Evolutionary conservation across 2,329 filamentous ascomycete genomes (phyloP).

Genomic region (Claviceps fusiformis): DNA sequence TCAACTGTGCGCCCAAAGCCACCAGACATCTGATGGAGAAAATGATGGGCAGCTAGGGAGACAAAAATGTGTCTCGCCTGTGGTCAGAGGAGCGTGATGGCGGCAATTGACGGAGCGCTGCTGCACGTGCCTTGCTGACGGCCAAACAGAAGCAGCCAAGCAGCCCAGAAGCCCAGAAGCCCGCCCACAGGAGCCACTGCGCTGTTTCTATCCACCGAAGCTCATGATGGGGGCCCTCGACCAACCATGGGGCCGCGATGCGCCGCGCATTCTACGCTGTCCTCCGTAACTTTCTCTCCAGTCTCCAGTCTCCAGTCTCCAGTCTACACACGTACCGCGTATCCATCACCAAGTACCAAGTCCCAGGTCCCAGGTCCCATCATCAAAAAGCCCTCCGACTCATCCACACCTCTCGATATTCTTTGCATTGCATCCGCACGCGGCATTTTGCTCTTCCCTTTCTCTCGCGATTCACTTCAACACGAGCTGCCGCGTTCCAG

Average conservation of each 20-base stretch:
- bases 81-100: no score
- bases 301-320: not conserved
- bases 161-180: not conserved
- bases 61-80: not conserved
- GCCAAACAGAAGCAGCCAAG: not conserved
- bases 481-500: not conserved
- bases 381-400: not conserved
- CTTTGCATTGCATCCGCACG: not conserved
- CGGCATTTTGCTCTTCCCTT: not conserved
- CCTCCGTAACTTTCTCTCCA: not conserved
- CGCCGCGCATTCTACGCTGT: constrained; percentile 4
- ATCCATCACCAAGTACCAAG: not conserved
- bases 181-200: not conserved
- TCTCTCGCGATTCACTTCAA: not conserved
- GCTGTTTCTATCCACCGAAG: not conserved
- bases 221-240: constrained; percentile 10
- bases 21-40: no score
- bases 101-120: not conserved
- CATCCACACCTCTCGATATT: not conserved
- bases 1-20: not conserved
- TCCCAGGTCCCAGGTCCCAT: not conserved
- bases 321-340: not conserved
- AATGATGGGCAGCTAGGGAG: not conserved
- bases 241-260: constrained; percentile 8
- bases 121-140: not conserved